These are phyloP conservation scores for Phytophthora fragariaefolia DNA, from an alignment of 352 stramenopile genomes.

Conservation along the genomic window DNA sequence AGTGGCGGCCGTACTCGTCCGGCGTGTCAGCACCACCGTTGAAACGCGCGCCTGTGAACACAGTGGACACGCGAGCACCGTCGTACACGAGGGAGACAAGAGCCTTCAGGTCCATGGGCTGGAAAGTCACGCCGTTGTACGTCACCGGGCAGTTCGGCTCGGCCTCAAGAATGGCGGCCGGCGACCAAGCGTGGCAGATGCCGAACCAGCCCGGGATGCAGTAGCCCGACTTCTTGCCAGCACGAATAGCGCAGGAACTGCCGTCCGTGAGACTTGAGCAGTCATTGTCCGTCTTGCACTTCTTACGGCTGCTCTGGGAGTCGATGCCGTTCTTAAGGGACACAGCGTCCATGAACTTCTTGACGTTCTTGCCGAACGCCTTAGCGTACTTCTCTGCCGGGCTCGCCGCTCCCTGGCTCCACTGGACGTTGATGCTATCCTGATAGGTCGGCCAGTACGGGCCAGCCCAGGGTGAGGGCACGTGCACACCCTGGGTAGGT, in stretches of 20 bases:
- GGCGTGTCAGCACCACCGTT: conserved; percentile 26
- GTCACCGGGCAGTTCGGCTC: conserved; percentile 51
- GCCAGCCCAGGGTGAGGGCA: conserved; percentile 27
- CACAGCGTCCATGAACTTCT: conserved; percentile 43
- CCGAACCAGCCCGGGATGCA: conserved; percentile 56
- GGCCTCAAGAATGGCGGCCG: conserved; percentile 44
- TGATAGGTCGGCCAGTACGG: conserved; percentile 65
- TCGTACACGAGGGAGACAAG: conserved; percentile 50
- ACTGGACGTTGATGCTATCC: conserved; percentile 67
- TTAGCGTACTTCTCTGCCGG: conserved; percentile 56
- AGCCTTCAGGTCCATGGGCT: conserved; percentile 50
- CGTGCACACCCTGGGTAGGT: conserved; percentile 12
- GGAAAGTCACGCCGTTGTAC: conserved; percentile 47
- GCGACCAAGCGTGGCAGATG: too few species aligned
- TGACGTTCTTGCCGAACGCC: conserved; percentile 44
- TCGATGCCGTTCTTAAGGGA: conserved; percentile 46
- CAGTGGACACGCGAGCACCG: conserved; percentile 30
- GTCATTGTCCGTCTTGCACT: conserved; percentile 35
- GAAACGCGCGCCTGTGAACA: conserved; percentile 53
- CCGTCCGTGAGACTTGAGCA: conserved; percentile 30
- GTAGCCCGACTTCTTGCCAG: conserved; percentile 42
- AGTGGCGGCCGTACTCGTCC: conserved; percentile 56
- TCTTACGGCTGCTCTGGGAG: conserved; percentile 24
- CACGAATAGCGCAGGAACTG: conserved; percentile 40
- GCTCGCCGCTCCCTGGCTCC: conserved; percentile 39